phyloP scores from a whole-genome alignment of 495 filamentous ascomycete genomes.

The Penicillium dipodomyicola region DNA sequence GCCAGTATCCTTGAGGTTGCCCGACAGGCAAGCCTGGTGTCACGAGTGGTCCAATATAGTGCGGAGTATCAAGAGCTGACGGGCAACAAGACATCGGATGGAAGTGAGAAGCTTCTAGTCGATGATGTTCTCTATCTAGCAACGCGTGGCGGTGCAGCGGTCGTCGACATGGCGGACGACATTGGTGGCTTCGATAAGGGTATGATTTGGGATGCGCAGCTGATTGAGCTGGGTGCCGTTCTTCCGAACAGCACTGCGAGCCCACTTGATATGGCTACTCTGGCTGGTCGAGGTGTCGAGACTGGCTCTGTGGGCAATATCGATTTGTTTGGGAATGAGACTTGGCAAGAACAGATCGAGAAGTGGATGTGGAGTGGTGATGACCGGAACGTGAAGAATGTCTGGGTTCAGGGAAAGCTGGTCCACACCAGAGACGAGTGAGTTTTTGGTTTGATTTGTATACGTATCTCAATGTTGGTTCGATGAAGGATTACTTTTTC shows the following conservation, averaged over 20 bases:
- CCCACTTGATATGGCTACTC: constrained; percentile 10
- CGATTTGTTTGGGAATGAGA: constrained; percentile 84
- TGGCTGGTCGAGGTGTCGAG: constrained; percentile 12
- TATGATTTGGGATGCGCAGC: constrained; percentile 85
- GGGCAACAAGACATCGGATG: constrained; percentile 9
- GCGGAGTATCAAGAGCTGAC: neutral
- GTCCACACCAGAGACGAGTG: constrained; percentile 50
- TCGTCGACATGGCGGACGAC: constrained; percentile 64
- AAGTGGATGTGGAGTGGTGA: constrained; percentile 93
- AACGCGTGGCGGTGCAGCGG: constrained; percentile 74
- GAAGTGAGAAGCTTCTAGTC: constrained; percentile 61
- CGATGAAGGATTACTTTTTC: no score
- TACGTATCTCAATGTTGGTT: no score
- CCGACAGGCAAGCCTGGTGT: constrained; percentile 70
- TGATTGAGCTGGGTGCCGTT: constrained; percentile 59
- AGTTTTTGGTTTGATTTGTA: no score
- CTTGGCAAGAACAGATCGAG: constrained; percentile 70
- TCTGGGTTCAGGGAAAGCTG: constrained; percentile 68
- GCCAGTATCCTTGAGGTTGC: constrained; percentile 74
- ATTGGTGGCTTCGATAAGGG: constrained; percentile 79
- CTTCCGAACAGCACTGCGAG: neutral
- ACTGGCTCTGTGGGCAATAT: constrained; percentile 36
- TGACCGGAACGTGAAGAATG: constrained; percentile 74
- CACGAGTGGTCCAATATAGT: constrained; percentile 42
- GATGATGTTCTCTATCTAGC: constrained; percentile 84